A percentile compares a stretch with the other conserved stretches of the same genome.
Evolutionary conservation across 1,284 basidiomycete genomes (phyloP).

Genomic region (Apiotrichum mycotoxinovorans): DNA sequence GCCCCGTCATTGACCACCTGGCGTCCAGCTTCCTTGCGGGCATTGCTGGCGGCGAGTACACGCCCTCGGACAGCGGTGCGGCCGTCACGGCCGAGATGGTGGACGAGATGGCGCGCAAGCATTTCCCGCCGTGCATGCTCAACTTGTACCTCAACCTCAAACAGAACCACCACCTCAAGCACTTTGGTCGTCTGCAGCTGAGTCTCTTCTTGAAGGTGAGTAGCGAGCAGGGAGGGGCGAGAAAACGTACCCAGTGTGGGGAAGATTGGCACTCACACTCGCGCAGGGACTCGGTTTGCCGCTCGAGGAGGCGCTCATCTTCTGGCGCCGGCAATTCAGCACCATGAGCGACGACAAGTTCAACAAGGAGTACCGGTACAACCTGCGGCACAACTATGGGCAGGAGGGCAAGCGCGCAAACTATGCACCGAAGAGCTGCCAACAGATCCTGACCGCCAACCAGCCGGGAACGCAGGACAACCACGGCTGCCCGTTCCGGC

Average conservation of each 20-base stretch:
- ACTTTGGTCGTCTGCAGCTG: conserved; percentile 87
- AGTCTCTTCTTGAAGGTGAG: conserved; percentile 89
- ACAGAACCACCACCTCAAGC: conserved; percentile 82
- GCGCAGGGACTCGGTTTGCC: conserved; percentile 82
- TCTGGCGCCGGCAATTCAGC: conserved; percentile 86
- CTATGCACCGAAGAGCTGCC: conserved; percentile 92
- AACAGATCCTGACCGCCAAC: conserved; percentile 77
- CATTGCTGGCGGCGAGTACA: conserved; percentile 54
- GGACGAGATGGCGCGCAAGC: conserved; percentile 77
- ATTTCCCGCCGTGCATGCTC: conserved; percentile 96
- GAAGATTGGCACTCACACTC: conserved; percentile 17
- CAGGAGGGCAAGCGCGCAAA: conserved; percentile 91
- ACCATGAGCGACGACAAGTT: conserved; percentile 88
- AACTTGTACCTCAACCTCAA: conserved; percentile 77
- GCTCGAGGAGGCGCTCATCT: conserved; percentile 88
- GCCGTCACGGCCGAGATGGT: conserved; percentile 89
- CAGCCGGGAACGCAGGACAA: conserved; percentile 69
- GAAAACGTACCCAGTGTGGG: too few species aligned
- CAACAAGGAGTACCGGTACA: conserved; percentile 97
- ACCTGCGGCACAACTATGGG: conserved; percentile 93
- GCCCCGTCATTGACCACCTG: conserved; percentile 87
- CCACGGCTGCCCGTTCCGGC: conserved; percentile 93
- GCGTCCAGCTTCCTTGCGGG: conserved; percentile 93
- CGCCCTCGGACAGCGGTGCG: conserved; percentile 52
- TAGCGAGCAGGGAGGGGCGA: too few species aligned